Percentiles rank a stretch among this genome's conserved stretches.
Evolutionary conservation across 192 early-diverging fungal species (phyloP).

Genomic region (Obelidium mucronatum): DNA sequence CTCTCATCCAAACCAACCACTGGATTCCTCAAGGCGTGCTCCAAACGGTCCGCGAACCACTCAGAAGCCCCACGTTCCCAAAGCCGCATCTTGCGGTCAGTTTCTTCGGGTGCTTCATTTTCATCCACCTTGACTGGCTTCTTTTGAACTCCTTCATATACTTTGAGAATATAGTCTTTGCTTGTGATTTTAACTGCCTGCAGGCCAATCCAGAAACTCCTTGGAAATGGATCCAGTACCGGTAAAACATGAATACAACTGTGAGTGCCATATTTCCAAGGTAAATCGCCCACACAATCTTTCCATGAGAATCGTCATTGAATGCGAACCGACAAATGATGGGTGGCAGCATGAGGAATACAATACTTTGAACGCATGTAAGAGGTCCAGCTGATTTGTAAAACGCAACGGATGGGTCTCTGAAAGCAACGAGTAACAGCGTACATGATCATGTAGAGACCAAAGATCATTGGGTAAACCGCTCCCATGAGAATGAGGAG

Average conservation of each 20-base stretch:
- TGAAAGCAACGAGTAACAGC: no score
- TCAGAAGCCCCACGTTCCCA: conserved; percentile 50
- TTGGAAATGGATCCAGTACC: conserved; percentile 36
- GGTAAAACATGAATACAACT: conserved; percentile 38
- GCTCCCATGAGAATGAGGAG: no score
- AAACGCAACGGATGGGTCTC: no score
- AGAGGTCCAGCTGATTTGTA: no score
- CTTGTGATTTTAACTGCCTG: conserved; percentile 35
- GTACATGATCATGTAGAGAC: no score
- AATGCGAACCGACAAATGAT: no score
- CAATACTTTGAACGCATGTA: no score
- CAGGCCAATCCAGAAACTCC: conserved; percentile 48
- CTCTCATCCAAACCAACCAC: no score
- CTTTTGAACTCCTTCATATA: conserved; percentile 32
- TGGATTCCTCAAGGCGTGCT: conserved; percentile 3
- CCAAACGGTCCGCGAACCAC: conserved; percentile 37
- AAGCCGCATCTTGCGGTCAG: neutral
- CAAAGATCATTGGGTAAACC: no score
- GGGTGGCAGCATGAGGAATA: no score
- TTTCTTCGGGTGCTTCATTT: neutral
- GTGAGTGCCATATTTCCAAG: conserved; percentile 36
- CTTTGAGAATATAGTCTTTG: conserved; percentile 41
- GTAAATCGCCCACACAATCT: no score
- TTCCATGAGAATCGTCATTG: no score
- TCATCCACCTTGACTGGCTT: conserved; percentile 19